phyloP scores from a whole-genome alignment of 768 basidiomycete species.

The Dioszegia hungarica region DNA sequence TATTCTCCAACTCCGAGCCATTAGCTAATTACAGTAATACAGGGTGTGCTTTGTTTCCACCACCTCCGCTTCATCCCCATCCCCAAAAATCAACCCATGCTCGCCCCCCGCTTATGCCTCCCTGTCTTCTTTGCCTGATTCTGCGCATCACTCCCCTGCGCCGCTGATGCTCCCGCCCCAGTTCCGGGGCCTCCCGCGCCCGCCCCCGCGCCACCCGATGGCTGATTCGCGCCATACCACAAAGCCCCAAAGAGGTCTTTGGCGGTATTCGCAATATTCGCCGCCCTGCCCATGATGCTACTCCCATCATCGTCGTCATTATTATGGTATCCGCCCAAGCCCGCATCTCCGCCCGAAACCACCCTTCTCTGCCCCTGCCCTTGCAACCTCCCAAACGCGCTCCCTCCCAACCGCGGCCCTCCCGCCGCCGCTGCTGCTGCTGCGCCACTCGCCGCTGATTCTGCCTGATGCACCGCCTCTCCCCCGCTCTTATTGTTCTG shows the following conservation, averaged over 20 bases:
- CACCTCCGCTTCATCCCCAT: too few relatives aligned
- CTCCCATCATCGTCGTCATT: slow-evolving; percentile 42
- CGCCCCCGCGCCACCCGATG: background rate
- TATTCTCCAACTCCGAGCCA: too few relatives aligned
- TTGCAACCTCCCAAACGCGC: slow-evolving; percentile 5
- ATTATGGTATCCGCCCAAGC: background rate
- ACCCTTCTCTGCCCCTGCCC: background rate
- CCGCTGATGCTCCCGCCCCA: background rate
- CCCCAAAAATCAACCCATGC: slow-evolving; percentile 6
- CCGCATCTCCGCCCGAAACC: background rate
- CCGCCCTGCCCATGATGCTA: slow-evolving; percentile 60
- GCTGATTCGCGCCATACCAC: slow-evolving; percentile 51
- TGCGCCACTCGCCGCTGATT: slow-evolving; percentile 1
- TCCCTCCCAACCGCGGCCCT: background rate
- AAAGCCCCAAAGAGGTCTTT: slow-evolving; percentile 68
- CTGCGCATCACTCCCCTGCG: background rate
- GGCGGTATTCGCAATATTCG: slow-evolving; percentile 73
- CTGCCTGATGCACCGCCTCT: slow-evolving; percentile 1
- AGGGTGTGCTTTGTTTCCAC: too few relatives aligned
- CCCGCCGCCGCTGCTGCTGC: background rate
- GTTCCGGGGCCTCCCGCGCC: background rate
- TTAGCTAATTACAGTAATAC: too few relatives aligned
- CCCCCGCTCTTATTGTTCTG: slow-evolving; percentile 2
- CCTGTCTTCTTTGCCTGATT: background rate
- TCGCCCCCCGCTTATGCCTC: slow-evolving; percentile 8